Base-by-base conservation (phyloP, 169 alveolate species). In the Eimeria zaria region DNA sequence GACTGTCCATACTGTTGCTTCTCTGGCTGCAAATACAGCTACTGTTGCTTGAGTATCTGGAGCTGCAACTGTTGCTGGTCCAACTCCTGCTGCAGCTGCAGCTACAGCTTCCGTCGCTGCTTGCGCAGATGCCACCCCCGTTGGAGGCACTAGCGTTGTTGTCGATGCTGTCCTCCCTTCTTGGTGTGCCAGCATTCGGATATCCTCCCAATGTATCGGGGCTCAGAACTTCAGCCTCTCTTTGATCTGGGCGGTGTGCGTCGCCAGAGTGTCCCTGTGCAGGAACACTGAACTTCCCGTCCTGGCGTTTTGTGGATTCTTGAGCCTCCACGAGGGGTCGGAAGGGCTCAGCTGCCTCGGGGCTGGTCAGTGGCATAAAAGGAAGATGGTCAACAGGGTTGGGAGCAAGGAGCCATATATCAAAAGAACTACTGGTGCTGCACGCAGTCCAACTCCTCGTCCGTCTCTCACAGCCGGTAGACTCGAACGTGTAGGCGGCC, bases 1-100 rank as follows among this genome's bases (percentile, higher is more conserved):
- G 78, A 53, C 85, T 74, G 85, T 44, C n/a, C 53, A 18, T 36
- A 53, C 85, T 74, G 85, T 53, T 30, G 51, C 85, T 74, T 27
- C 51, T 36, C 58, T 39, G 53, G 51, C 85, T 74, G 48, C 85
- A 30, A 27, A 20, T 39, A n/a, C 53, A 30, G 8, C 51, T 39
- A 39, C 85, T 30, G 85, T 11, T 20, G 41, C 48, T 74, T 20
- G 53, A 36, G 24, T 44, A 18, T 24, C 85, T 33, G 85, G 53
- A 30, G 85, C 85, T 36, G 41, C 53, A 33, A 39, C 22, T 44
- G 85, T n/a, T 12, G 46, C 85, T 39, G 58, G 55, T 12, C 58
- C 85, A 9, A 33, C 85, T 74, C 30, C 58, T 11, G 85, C 55
- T 39, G 85, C 51, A 1, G 85, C 85, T 20, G 85, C 85, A 30